Evolutionary conservation across 1,284 basidiomycete species (phyloP), one percentile per base, ranked within the genome.

Genomic region (Marasmius sp.): DNA sequence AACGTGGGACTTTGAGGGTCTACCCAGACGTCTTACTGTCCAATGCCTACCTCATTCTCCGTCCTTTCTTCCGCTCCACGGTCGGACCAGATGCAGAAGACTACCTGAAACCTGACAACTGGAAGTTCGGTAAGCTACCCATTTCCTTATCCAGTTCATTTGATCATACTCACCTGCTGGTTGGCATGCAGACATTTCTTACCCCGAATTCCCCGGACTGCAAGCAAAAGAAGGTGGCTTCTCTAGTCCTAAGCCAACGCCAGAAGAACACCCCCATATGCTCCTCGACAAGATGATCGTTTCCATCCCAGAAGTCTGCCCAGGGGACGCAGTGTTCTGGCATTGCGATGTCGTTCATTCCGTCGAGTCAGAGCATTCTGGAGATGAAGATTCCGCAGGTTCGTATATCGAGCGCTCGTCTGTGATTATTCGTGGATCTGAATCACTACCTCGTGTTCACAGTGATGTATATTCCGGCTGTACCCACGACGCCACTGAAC

Each of bases 311-410:
- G 81, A 80, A 62, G 91, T 94, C 9, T 77, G 80, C 43, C 92
- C 93, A 0, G 94, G 93, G 2, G 93, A 95, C 70, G 86, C 89
- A 71, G 92, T 93, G 1, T 93, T 93, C 77, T 95, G 93, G 93
- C 93, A 94, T 71, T 91, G 88, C 68, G 91, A 94, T 72, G 83
- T 89, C 12, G 81, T 95, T 3, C 94, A 96, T 70, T 81, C 91
- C 0, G 93, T 95, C 58, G 94, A 95, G 72, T 65, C 73, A 45
- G 79, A 85, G 51, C 93, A 95, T 71, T 79, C 74, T 0, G 94
- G 94, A 1, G 73, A 72, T 0, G 81, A 76, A 18, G 91, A 94
- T 65, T 93, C 92, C 8, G 87, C 88, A 64, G 92, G 86, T 85
- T 14, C 16, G 45, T 27, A 27, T 27, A 27, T 27, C 27, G 27